Base-by-base conservation (phyloP, 495 filamentous ascomycete genomes). In the Neurospora terricola region DNA sequence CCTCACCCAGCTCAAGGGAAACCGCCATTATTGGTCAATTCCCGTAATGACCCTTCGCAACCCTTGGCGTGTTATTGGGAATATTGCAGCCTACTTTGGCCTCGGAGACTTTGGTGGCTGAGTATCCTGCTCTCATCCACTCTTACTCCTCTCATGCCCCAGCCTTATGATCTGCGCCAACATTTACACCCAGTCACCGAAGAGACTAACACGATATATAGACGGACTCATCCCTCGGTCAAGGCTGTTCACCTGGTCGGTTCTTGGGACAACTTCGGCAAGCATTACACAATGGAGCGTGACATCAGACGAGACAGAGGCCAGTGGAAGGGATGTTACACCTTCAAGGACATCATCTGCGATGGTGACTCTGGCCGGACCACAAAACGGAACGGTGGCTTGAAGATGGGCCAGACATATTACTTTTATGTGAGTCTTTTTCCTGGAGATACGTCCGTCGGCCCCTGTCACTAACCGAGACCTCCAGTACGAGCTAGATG, bases 331-430 rank as follows among this genome's bases (percentile, higher is more conserved):
- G 94, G 94, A 71, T 97, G 93, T 77, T 90, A 94, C 81, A 87
- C 88, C 5, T 97, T 96, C 80, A 87, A 91, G 73, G 89, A 95
- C 78, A 96, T 96, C 75, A 88, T 92, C 72, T 92, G 90, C 74
- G 94, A 97, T 79, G 93, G 93, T 27, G 87, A 91, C 71, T 78
- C 84, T 16, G 81, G 85, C 59, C 82, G 83, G 62, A 82, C 81
- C 14, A 81, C 85, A 54, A 89, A 89, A 77, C 88, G 94, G 71
- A 86, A 87, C 39, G 94, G 94, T 38, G 94, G 91, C 30, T 85
- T 97, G 72, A 96, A 92, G 81, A 96, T 96, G 92, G 94, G 94
- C 37, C 89, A 90, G n/a, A 94, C 89, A 10, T 97, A 97, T 82
- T 97, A 94, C 88, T 97, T 96, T 84, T 97, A 94, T 83, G 93